phyloP scores from a whole-genome alignment of 2,329 filamentous ascomycete genomes.

The Hymenoscyphus fructigenus region DNA sequence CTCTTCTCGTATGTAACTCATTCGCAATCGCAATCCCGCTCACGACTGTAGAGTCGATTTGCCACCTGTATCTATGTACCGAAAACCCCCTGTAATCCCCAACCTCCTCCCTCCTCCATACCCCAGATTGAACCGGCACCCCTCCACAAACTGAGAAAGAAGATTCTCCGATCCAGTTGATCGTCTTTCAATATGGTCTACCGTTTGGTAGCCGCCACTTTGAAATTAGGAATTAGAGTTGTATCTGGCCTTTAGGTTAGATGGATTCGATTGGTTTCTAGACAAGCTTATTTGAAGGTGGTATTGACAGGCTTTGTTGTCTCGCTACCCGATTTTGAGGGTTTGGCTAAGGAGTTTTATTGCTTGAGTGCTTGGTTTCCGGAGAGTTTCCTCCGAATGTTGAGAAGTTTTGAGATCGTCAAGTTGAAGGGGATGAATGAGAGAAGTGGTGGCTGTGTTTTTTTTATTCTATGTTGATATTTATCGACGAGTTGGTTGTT shows the following conservation, averaged over 20 bases:
- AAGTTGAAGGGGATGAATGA: no score
- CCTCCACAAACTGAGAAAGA: neutral
- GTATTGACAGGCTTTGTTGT: neutral
- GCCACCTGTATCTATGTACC: neutral
- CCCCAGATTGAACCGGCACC: neutral
- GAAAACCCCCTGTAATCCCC: neutral
- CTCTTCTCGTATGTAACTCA: neutral
- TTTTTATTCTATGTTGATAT: no score
- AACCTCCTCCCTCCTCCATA: neutral
- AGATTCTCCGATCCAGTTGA: neutral
- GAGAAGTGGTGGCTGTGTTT: no score
- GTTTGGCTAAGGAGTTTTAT: neutral
- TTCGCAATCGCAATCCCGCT: no score
- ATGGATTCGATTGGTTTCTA: no score
- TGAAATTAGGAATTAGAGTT: neutral
- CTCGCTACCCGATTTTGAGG: neutral
- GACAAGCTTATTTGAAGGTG: neutral
- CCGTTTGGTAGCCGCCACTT: neutral
- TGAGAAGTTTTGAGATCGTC: no score
- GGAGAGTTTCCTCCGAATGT: neutral
- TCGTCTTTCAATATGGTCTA: neutral
- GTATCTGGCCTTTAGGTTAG: neutral
- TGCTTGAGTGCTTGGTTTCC: neutral
- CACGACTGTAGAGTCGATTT: no score
- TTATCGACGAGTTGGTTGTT: no score